These are phyloP conservation scores for Didymella glomerata DNA, from an alignment of 2,329 filamentous ascomycete genomes.

Conservation along the genomic window DNA sequence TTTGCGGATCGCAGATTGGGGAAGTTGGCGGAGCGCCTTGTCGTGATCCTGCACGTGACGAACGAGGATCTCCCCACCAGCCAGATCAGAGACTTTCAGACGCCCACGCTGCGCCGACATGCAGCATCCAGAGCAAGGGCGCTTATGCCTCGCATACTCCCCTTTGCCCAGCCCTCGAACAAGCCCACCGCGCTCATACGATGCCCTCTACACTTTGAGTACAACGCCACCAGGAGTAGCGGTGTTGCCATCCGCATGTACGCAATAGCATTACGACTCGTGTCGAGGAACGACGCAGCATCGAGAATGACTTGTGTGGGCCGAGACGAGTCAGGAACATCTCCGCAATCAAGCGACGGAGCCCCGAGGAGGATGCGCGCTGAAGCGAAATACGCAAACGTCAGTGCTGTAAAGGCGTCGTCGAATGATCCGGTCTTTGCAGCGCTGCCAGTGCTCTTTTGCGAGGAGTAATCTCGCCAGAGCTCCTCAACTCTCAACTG, in stretches of 20 bases:
- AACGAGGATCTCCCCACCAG: not conserved
- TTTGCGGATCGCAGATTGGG: no score
- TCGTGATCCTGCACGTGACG: not conserved
- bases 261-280: conserved; percentile 34
- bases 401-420: conserved; percentile 8
- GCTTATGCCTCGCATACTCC: conserved; percentile 42
- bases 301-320: conserved; percentile 29
- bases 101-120: not conserved
- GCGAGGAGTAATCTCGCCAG: not conserved
- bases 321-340: no score
- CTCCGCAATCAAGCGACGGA: no score
- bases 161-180: conserved; percentile 35
- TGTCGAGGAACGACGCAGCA: conserved; percentile 32
- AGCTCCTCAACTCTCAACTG: not conserved
- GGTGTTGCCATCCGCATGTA: conserved; percentile 46
- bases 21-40: not conserved
- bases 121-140: conserved; percentile 31
- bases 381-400: conserved; percentile 7
- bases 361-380: not conserved
- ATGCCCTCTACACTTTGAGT: conserved; percentile 30
- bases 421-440: not conserved
- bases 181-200: conserved; percentile 22
- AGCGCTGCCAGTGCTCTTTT: not conserved
- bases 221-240: conserved; percentile 40
- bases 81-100: not conserved